Conservation (phyloP, 2,329 filamentous ascomycete species). For the Xylariaceae sp. region DNA sequence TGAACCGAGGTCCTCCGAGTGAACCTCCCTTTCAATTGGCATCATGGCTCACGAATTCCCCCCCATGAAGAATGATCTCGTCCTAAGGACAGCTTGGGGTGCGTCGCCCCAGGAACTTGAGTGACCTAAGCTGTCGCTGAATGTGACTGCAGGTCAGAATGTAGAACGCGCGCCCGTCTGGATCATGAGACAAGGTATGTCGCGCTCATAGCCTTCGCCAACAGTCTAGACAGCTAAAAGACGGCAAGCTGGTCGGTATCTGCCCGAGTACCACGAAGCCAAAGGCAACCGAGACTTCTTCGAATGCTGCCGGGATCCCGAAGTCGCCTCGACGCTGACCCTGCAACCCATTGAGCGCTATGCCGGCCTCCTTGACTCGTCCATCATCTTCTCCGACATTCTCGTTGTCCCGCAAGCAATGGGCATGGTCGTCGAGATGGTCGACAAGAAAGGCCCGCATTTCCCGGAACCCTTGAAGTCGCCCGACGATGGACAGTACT, state of each 20-base stretch:
- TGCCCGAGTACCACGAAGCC: conserved; percentile 94
- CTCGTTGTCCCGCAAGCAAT: conserved; percentile 96
- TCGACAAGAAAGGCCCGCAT: conserved; percentile 93
- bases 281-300: conserved; percentile 94
- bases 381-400: conserved; percentile 99
- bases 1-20: not conserved
- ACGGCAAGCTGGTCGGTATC: conserved; percentile 77
- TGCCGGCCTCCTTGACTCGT: conserved; percentile 83
- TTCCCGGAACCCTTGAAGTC: conserved; percentile 79
- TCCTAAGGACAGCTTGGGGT: conserved; percentile 89
- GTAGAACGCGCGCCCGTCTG: conserved; percentile 93
- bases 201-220: not conserved
- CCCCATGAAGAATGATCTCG: conserved; percentile 85
- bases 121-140: conserved; percentile 19
- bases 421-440: conserved; percentile 98
- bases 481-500: conserved; percentile 79
- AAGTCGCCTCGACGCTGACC: conserved; percentile 88
- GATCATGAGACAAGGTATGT: conserved; percentile 96
- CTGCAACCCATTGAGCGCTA: conserved; percentile 93
- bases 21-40: conserved; percentile 4
- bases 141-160: conserved; percentile 61
- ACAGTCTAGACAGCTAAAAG: conserved; percentile 1
- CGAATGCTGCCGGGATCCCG: conserved; percentile 89
- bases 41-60: conserved; percentile 68
- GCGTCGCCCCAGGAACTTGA: conserved; percentile 30